phyloP scores from a whole-genome alignment of 1,139 yeast species.

The Blastobotrys persicus region DNA sequence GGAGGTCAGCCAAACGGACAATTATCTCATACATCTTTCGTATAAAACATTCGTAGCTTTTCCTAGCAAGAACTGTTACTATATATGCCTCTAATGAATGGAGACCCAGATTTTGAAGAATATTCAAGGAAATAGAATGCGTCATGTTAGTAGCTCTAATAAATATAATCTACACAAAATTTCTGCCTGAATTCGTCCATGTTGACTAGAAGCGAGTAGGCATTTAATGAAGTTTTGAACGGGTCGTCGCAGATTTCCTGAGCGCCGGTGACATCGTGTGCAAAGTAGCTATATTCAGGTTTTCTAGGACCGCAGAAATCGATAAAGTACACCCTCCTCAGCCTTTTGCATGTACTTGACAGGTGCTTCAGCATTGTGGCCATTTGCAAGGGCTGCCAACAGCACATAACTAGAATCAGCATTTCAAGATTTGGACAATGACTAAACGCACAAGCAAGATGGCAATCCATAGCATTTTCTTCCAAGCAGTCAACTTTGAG shows the following conservation, averaged over 20 bases:
- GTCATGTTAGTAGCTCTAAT: too few species aligned
- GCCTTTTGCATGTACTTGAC: background rate
- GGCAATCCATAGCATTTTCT: background rate
- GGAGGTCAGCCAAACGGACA: background rate
- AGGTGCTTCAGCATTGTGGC: background rate
- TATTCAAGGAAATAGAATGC: too few species aligned
- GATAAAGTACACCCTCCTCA: background rate
- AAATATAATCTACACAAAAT: background rate
- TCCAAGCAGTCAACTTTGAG: conserved; percentile 1
- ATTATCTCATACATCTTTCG: background rate
- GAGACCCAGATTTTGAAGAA: too few species aligned
- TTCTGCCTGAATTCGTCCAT: background rate
- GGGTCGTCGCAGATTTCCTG: background rate
- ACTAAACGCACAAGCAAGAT: background rate
- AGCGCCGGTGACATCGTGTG: background rate
- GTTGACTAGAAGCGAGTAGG: background rate
- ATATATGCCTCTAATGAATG: too few species aligned
- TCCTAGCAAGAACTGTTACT: background rate
- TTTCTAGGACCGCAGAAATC: conserved; percentile 1
- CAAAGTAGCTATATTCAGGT: background rate
- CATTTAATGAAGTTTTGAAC: background rate
- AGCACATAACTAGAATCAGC: conserved; percentile 2
- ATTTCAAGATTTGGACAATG: background rate
- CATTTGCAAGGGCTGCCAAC: background rate
- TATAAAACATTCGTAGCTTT: background rate